A percentile compares a stretch with the other conserved stretches of the same genome.
These are phyloP conservation scores for Phytophthora lateralis DNA, from an alignment of 352 stramenopile species.

Conservation along the genomic window DNA sequence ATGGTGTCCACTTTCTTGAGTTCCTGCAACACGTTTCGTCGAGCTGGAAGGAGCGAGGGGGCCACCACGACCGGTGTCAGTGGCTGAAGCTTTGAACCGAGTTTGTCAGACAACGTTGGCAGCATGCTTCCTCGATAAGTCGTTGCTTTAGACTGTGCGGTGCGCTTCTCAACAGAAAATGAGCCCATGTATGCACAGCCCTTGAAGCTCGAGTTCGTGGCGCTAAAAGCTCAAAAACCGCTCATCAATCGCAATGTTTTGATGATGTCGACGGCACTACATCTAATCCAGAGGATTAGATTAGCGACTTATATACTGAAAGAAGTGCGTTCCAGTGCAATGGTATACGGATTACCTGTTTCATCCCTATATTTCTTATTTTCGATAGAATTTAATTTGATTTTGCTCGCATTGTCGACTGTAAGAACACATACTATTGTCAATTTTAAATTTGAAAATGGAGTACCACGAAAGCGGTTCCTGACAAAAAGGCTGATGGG, in stretches of 20 bases:
- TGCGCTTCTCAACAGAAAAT: constrained; percentile 17
- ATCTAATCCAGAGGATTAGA: constrained; percentile 29
- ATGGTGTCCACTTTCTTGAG: constrained; percentile 27
- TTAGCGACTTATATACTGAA: not conserved
- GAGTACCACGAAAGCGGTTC: not conserved
- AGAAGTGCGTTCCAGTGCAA: constrained; percentile 15
- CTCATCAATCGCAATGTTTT: not conserved
- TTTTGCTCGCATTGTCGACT: not conserved
- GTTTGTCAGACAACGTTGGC: constrained; percentile 25
- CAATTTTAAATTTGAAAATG: not conserved
- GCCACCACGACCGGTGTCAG: constrained; percentile 14
- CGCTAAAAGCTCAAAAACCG: not conserved
- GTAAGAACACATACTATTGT: not conserved
- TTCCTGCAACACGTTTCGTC: constrained; percentile 24
- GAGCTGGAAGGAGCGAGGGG: constrained; percentile 10
- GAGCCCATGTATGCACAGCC: not conserved
- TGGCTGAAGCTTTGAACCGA: constrained; percentile 21
- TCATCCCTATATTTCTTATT: not conserved
- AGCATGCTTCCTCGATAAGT: constrained; percentile 16
- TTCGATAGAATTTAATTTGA: constrained; percentile 4
- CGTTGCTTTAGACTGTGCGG: not conserved
- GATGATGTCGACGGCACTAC: not conserved
- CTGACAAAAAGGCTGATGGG: not conserved
- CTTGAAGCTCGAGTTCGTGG: not conserved
- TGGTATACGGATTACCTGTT: constrained; percentile 6